Percentiles rank a stretch among this genome's conserved stretches.
phyloP scores from a whole-genome alignment of 768 basidiomycete species.

The Kwoniella sp. region DNA sequence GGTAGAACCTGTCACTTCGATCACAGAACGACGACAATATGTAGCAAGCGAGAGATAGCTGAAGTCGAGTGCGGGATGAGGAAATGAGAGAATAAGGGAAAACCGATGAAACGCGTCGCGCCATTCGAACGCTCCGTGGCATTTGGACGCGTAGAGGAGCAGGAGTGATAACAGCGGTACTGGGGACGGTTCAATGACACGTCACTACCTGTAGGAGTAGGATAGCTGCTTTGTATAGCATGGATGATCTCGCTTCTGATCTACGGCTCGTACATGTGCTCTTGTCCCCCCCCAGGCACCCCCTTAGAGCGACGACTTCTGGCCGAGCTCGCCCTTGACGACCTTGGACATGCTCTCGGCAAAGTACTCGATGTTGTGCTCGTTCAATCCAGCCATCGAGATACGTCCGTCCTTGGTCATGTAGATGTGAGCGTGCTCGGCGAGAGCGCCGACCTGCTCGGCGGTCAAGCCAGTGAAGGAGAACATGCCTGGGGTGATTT shows the following conservation, averaged over 20 bases:
- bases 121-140: too few relatives aligned
- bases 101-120: slow-evolving; percentile 15
- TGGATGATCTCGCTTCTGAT: too few relatives aligned
- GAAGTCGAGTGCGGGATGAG: too few relatives aligned
- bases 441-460: slow-evolving; percentile 47
- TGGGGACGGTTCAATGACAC: too few relatives aligned
- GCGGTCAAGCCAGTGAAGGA: slow-evolving; percentile 41
- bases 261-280: too few relatives aligned
- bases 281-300: neutral
- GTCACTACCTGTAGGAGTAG: too few relatives aligned
- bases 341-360: slow-evolving; percentile 50
- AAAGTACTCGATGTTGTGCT: slow-evolving; percentile 60
- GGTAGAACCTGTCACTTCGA: too few relatives aligned
- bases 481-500: slow-evolving; percentile 31
- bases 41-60: neutral
- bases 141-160: too few relatives aligned
- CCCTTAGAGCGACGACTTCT: slow-evolving; percentile 31
- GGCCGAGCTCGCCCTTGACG: slow-evolving; percentile 51
- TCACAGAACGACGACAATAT: neutral
- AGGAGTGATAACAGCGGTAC: too few relatives aligned
- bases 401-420: slow-evolving; percentile 60
- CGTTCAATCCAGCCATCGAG: slow-evolving; percentile 90
- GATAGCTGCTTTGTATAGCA: too few relatives aligned
- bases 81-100: slow-evolving; percentile 21
- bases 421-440: slow-evolving; percentile 49